These are phyloP conservation scores for Pichia californica DNA, from an alignment of 805 yeast genomes.

Conservation along the genomic window DNA sequence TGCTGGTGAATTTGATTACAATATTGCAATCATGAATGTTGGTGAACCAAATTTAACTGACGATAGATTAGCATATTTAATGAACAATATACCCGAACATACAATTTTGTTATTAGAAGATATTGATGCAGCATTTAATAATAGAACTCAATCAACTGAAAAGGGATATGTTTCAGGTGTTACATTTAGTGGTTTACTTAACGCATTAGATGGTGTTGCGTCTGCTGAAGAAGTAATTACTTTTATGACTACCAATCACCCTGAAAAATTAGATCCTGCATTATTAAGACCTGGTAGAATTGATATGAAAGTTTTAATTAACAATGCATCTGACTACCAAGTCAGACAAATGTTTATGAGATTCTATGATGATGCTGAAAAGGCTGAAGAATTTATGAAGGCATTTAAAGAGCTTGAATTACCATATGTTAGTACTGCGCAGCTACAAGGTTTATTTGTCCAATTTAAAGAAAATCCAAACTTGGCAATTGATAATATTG, in stretches of 20 bases:
- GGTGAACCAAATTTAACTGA: constrained; percentile 91
- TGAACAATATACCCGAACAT: constrained; percentile 93
- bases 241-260: constrained; percentile 98
- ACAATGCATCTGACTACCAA: constrained; percentile 82
- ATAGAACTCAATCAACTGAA: constrained; percentile 69
- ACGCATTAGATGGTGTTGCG: constrained; percentile 95
- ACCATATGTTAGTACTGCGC: constrained; percentile 78
- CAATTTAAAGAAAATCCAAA: constrained; percentile 81
- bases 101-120: constrained; percentile 84
- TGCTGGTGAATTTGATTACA: constrained; percentile 94
- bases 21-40: constrained; percentile 85
- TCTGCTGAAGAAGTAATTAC: constrained; percentile 95
- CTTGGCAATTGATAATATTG: constrained; percentile 64
- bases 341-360: constrained; percentile 78
- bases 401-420: constrained; percentile 42
- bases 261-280: constrained; percentile 90
- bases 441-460: constrained; percentile 90
- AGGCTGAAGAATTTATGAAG: constrained; percentile 46
- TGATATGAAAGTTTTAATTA: constrained; percentile 74
- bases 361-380: constrained; percentile 64
- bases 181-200: constrained; percentile 88
- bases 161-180: constrained; percentile 82
- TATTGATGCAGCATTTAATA: constrained; percentile 91
- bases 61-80: constrained; percentile 86
- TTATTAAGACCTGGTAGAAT: constrained; percentile 91